Evolutionary conservation across 2,329 filamentous ascomycete genomes (phyloP), one percentile per base, ranked within the genome.

Genomic region (Hortaea werneckii): DNA sequence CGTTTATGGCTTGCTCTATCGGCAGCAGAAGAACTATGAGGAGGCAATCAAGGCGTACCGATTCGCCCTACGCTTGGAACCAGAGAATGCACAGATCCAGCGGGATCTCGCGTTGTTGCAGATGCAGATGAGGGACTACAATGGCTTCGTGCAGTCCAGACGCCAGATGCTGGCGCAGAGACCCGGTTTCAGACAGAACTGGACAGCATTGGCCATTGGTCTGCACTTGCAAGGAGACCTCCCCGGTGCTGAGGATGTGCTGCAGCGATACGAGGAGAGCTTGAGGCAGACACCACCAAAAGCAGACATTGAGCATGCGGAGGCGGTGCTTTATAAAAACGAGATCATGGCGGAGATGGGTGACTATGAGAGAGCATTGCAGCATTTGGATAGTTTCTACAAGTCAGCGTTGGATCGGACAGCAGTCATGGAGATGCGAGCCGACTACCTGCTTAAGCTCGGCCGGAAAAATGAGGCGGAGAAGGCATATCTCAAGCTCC

Each of bases 31-130:
- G 76, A 96, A 98, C 69, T 96, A 94, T 59, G 92, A 96, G 66
- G 92, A 96, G 71, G 90, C 94, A 7, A 95, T 95, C 72, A 96
- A 96, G 75, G 94, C 92, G 48, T 98, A 98, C 75, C 94, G 94
- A 65, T 95, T 94, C 67, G 92, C 92, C 11, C 73, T 98, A 57
- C 82, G 80, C 63, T 78, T 96, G 49, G 92, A 98, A 62, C 90
- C 94, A n/a, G 88, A 94, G 20, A 95, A 87, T 10, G 76, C 80
- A 51, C 90, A 95, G 66, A 98, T 98, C 58, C 87, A 94, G 66
- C 80, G 92, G 54, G 94, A 98, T 62, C 75, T 98, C 50, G 90
- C 92, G 42, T 79, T 94, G 50, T 77, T 98, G 49, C 92, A 98
- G 71, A 78, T 94, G 56, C 92, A 98, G 71, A 95, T 95, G 79